Evolutionary conservation across 2,329 filamentous ascomycete genomes (phyloP).

Genomic region (Endoconidiophora polonica): DNA sequence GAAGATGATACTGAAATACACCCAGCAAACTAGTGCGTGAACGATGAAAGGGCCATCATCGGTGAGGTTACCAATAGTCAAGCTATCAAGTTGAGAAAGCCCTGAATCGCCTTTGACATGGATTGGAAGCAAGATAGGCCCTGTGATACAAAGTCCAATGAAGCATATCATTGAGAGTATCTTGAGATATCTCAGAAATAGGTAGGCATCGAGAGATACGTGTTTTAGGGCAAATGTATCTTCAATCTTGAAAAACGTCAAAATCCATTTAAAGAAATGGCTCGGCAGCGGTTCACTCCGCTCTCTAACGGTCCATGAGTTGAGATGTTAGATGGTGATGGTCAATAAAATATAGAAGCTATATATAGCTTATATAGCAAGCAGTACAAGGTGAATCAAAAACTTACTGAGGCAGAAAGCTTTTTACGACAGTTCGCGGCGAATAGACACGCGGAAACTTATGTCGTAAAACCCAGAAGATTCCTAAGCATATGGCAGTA

Average conservation of each 20-base stretch:
- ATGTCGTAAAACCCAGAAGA: slow-evolving; percentile 34
- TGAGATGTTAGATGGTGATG: not conserved
- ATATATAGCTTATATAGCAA: too few relatives aligned
- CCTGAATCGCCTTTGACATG: slow-evolving; percentile 64
- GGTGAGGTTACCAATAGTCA: slow-evolving; percentile 31
- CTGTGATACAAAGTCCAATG: slow-evolving; percentile 65
- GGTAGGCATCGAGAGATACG: slow-evolving; percentile 74
- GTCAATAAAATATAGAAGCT: too few relatives aligned
- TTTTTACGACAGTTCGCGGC: slow-evolving; percentile 34
- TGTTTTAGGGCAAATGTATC: slow-evolving; percentile 75
- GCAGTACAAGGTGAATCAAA: not conserved
- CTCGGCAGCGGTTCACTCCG: slow-evolving; percentile 37
- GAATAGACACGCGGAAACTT: slow-evolving; percentile 37
- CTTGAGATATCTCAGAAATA: slow-evolving; percentile 74
- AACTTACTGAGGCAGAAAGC: slow-evolving; percentile 32
- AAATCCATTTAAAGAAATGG: slow-evolving; percentile 47
- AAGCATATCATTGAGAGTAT: slow-evolving; percentile 62
- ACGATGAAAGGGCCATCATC: slow-evolving; percentile 56
- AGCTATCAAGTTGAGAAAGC: slow-evolving; percentile 41
- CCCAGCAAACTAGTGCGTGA: slow-evolving; percentile 63
- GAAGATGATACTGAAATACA: slow-evolving; percentile 77
- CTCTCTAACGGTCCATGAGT: slow-evolving; percentile 25
- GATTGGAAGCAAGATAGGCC: slow-evolving; percentile 69
- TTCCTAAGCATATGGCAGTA: slow-evolving; percentile 29
- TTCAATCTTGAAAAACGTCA: slow-evolving; percentile 41